phyloP scores from a whole-genome alignment of 2,329 filamentous ascomycete genomes.

The Colletotrichum sp. region DNA sequence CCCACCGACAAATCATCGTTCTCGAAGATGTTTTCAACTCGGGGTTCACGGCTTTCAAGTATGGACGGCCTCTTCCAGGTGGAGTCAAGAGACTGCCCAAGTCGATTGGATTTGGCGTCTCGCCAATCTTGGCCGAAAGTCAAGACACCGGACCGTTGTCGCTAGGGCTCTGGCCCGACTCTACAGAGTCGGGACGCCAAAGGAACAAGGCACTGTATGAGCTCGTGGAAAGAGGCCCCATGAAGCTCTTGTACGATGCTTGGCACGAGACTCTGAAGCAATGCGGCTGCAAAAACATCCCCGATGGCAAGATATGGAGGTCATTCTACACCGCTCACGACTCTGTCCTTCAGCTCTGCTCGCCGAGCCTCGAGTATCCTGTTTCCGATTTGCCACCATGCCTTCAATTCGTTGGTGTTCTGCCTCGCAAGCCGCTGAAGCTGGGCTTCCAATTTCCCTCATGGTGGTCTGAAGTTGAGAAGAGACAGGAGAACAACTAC shows the following conservation, averaged over 20 bases:
- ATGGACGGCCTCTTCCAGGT: slow-evolving; percentile 27
- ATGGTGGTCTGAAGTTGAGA: slow-evolving; percentile 50
- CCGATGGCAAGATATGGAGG: neutral
- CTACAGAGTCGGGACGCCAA: slow-evolving; percentile 29
- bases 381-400: slow-evolving; percentile 38
- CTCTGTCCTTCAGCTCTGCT: slow-evolving; percentile 40
- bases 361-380: slow-evolving; percentile 42
- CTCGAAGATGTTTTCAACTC: slow-evolving; percentile 34
- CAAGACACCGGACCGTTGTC: slow-evolving; percentile 35
- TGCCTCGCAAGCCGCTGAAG: slow-evolving; percentile 36
- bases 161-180: slow-evolving; percentile 32
- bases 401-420: slow-evolving; percentile 47
- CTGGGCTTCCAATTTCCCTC: slow-evolving; percentile 35
- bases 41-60: slow-evolving; percentile 31
- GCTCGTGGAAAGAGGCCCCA: slow-evolving; percentile 13
- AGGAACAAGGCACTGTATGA: slow-evolving; percentile 26
- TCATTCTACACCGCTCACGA: slow-evolving; percentile 28
- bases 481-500: neutral
- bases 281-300: neutral
- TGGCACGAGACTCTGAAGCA: neutral
- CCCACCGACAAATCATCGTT: slow-evolving; percentile 33
- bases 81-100: slow-evolving; percentile 26
- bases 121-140: slow-evolving; percentile 32
- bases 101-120: slow-evolving; percentile 35
- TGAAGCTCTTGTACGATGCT: slow-evolving; percentile 11